These are phyloP conservation scores for Alternaria tenuissima DNA, from an alignment of 2,329 filamentous ascomycete genomes.

Conservation along the genomic window DNA sequence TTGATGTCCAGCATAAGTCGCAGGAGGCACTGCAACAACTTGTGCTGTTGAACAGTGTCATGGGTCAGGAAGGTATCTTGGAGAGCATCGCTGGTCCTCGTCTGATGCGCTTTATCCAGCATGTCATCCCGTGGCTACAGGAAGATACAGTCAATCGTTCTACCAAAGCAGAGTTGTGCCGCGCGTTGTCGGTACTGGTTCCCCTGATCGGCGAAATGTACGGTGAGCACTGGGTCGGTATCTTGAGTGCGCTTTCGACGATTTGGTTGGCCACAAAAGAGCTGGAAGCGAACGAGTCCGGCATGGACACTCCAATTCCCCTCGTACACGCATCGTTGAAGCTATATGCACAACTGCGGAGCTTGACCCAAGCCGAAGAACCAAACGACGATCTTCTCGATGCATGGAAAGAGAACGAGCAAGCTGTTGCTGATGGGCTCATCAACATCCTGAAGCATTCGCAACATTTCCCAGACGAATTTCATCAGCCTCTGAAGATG, in stretches of 20 bases:
- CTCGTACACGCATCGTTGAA: constrained; percentile 76
- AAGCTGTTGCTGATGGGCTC: constrained; percentile 65
- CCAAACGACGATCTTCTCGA: constrained; percentile 88
- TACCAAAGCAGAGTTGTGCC: constrained; percentile 66
- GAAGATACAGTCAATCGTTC: constrained; percentile 57
- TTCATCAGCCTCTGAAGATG: constrained; percentile 74
- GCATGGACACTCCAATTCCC: constrained; percentile 54
- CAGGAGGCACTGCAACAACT: constrained; percentile 60
- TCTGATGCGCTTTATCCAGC: constrained; percentile 82
- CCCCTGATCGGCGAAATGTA: constrained; percentile 83
- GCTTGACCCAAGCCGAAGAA: constrained; percentile 64
- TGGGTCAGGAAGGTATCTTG: constrained; percentile 59
- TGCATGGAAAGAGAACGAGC: constrained; percentile 69
- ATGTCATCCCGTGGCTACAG: constrained; percentile 76
- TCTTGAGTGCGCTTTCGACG: constrained; percentile 47
- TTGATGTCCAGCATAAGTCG: constrained; percentile 56
- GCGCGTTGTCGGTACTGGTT: constrained; percentile 64
- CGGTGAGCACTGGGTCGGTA: constrained; percentile 80
- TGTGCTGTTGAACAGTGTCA: constrained; percentile 63
- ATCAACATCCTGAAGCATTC: constrained; percentile 69
- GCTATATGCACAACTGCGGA: constrained; percentile 70
- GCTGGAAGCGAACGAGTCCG: constrained; percentile 36
- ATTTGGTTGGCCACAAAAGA: constrained; percentile 46
- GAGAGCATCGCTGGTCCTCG: constrained; percentile 67
- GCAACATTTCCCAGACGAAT: constrained; percentile 59